Evolutionary conservation across 139 green algal genomes (phyloP), one percentile per base, ranked within the genome.

Genomic region (Pseudopediastrum boryanum): DNA sequence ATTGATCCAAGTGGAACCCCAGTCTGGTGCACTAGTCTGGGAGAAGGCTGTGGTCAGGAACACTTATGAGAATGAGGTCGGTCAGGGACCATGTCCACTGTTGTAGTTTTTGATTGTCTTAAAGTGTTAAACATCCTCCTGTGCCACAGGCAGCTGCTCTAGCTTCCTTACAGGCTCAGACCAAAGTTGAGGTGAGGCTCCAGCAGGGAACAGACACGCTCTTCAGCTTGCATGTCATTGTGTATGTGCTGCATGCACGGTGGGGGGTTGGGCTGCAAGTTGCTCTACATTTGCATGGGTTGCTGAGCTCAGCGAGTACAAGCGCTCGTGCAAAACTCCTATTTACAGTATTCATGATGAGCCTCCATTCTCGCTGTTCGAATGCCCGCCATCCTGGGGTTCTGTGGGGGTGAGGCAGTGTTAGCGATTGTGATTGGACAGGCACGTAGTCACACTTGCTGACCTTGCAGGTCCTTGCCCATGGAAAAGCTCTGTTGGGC

Each of bases 401-500:
- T 3, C 8, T 58, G 54, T 3, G 54, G 69, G 39, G 13, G 23
- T 12, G 42, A 46, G 66, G 21, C 42, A 19, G 41, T 38, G 66
- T 23, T 29, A 13, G 13, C 33, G 10, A n/a, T 41, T 10, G 25
- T 7, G 10, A 44, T 51, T 25, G 31, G n/a, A 21, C 25, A 70
- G n/a, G 62, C n/a, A 12, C 62, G 33, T 21, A 13, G 8, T 41
- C 62, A 13, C n/a, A n/a, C 5, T 25, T 19, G 64, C 35, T 29
- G 38, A 2, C 4, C 13, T 4, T 77, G 75, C 75, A 91, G 85
- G 72, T 91, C 1, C 59, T 91, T 6, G 86, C 84, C 10, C 71
- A 85, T 2, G 93, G 90, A 12, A 86, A 81, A 16, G 89, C 94
- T 13, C 80, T 98, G 35, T 81, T 99, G 25, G 95, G 95, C 8